These are phyloP conservation scores for Boletellus emodensis DNA, from an alignment of 768 basidiomycete genomes.

Conservation along the genomic window DNA sequence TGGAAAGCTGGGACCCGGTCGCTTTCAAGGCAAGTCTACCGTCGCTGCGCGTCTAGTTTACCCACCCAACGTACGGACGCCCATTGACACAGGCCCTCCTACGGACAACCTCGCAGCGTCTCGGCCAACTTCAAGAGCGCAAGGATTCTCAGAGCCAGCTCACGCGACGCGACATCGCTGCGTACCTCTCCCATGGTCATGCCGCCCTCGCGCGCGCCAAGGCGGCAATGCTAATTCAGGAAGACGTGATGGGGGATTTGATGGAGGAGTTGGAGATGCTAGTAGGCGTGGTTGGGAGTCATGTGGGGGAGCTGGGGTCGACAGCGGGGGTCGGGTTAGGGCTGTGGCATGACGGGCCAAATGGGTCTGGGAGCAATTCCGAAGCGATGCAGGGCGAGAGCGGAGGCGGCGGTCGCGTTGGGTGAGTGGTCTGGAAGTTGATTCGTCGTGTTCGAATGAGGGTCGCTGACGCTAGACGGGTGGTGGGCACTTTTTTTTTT, in stretches of 20 bases:
- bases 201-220: constrained; percentile 66
- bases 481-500: background rate
- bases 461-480: constrained; percentile 1
- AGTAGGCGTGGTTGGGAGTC: constrained; percentile 57
- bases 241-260: constrained; percentile 60
- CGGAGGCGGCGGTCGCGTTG: constrained; percentile 32
- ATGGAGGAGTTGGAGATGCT: constrained; percentile 64
- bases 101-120: constrained; percentile 55
- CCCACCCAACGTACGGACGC: background rate
- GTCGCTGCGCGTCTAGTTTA: background rate
- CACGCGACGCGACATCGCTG: constrained; percentile 64
- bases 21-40: constrained; percentile 28
- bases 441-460: background rate
- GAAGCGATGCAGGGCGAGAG: background rate
- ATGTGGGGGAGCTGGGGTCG: constrained; percentile 50
- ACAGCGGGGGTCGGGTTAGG: constrained; percentile 3
- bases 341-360: background rate
- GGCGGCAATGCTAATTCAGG: constrained; percentile 60
- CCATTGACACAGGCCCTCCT: constrained; percentile 50
- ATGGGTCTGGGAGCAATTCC: background rate
- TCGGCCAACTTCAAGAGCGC: constrained; percentile 68
- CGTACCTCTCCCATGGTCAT: constrained; percentile 57
- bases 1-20: constrained; percentile 30
- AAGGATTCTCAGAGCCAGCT: constrained; percentile 62
- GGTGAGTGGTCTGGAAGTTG: constrained; percentile 8